Conservation (phyloP, 2,329 filamentous ascomycete species). For the Amphichorda felina region DNA sequence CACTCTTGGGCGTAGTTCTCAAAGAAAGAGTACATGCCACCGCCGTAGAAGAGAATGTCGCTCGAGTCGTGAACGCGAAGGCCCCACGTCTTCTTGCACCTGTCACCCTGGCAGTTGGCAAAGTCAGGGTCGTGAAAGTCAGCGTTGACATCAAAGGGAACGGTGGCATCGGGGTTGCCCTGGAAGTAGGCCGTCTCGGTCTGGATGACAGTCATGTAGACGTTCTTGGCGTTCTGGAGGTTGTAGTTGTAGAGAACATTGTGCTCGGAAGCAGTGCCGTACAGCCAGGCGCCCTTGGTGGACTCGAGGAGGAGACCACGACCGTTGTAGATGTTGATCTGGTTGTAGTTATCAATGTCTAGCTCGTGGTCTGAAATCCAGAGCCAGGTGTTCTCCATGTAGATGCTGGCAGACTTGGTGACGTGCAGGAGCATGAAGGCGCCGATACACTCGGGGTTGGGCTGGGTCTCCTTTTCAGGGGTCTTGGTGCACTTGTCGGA, state of each 20-base stretch:
- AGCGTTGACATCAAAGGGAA: conserved; percentile 49
- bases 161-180: conserved; percentile 62
- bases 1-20: conserved; percentile 69
- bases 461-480: conserved; percentile 45
- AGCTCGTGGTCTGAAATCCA: conserved; percentile 90
- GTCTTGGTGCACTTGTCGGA: conserved; percentile 71
- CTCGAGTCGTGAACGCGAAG: conserved; percentile 57
- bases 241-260: conserved; percentile 74
- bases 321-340: conserved; percentile 81
- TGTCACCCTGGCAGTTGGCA: conserved; percentile 33
- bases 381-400: conserved; percentile 83
- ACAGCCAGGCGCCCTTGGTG: conserved; percentile 65
- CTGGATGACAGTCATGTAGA: conserved; percentile 78
- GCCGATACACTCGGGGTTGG: conserved; percentile 59
- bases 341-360: conserved; percentile 59
- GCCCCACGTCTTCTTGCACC: conserved; percentile 67
- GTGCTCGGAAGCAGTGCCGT: conserved; percentile 61
- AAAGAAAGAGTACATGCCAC: conserved; percentile 72
- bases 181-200: conserved; percentile 87
- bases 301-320: conserved; percentile 74
- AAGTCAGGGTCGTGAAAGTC: conserved; percentile 61
- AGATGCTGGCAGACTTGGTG: conserved; percentile 51
- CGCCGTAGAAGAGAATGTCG: conserved; percentile 59
- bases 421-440: conserved; percentile 61
- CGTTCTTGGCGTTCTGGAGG: conserved; percentile 60